Evolutionary conservation across 2,329 filamentous ascomycete species (phyloP), one percentile per base, ranked within the genome.

Genomic region (Neonectria faginata): DNA sequence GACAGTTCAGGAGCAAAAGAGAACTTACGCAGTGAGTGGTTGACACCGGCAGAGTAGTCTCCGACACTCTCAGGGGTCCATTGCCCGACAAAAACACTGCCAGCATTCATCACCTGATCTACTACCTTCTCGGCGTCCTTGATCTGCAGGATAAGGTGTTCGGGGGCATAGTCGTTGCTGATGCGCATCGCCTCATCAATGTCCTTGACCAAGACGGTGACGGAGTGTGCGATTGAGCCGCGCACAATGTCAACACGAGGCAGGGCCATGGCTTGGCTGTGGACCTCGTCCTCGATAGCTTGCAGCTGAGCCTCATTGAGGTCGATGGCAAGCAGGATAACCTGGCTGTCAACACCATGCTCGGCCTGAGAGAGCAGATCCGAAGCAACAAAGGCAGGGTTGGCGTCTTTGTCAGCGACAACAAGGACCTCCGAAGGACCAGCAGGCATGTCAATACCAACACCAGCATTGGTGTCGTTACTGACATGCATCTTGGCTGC

Each of bases 21-120:
- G 18, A 61, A 91, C 93, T 88, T 91, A 97, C 94, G 96, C 70
- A 99, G 83, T 63, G 93, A 97, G 84, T 99, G 96, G 79, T 99
- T 99, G 45, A 99, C 96, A 75, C 96, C 96, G 57, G 96, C 96
- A 68, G 94, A 97, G 82, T 99, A 99, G 79, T 99, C 96, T 50
- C 96, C 96, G 3, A 99, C 96, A 78, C 93, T 97, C 82, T 99
- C 96, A 6, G 96, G 96, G 0, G 96, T 98, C 96, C 96, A 99
- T 69, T 92, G 86, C 10, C 96, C 96, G 69, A 98, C 90, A 77
- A 99, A 99, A 7, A 99, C 94, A 77, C 93, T 97, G 18, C 96
- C 96, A 2, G 96, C 96, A 73, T 99, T 97, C 82, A 94, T 88
- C 25, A 99, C 94, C 77, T 91, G 82, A 39, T 92, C 89, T 0